Conservation (phyloP, 1,284 basidiomycete species). For the Rhodotorula sp. region DNA sequence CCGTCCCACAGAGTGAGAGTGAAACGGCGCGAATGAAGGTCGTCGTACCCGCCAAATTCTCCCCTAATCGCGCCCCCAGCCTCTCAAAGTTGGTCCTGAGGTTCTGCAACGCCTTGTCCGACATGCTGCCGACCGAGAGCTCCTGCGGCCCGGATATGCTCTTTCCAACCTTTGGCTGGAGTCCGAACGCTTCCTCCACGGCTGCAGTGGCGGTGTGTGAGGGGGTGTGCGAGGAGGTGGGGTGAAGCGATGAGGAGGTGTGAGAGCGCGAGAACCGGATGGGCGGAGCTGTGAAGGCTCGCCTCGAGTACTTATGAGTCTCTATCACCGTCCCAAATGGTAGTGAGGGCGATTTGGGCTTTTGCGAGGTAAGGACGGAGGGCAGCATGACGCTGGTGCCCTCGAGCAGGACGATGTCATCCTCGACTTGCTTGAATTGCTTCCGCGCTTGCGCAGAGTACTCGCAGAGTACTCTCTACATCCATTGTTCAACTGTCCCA, state of each 20-base stretch:
- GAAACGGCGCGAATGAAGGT: too few species aligned
- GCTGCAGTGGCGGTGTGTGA: not conserved
- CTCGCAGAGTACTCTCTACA: too few species aligned
- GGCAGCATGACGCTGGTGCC: too few species aligned
- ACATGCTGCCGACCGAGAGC: slow-evolving; percentile 6
- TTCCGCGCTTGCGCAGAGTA: too few species aligned
- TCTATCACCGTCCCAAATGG: too few species aligned
- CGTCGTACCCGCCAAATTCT: slow-evolving; percentile 37
- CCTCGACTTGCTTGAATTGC: too few species aligned
- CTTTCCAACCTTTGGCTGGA: not conserved
- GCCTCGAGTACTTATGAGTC: too few species aligned
- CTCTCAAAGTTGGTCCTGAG: slow-evolving; percentile 31
- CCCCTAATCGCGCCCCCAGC: slow-evolving; percentile 33
- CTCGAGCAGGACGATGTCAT: too few species aligned
- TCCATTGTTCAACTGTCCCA: too few species aligned
- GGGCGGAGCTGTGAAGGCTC: too few species aligned
- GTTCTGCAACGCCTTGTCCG: slow-evolving; percentile 29
- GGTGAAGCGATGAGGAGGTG: not conserved
- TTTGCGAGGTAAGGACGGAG: too few species aligned
- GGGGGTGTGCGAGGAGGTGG: not conserved
- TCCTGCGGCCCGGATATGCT: not conserved
- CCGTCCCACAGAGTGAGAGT: not conserved
- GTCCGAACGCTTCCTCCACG: slow-evolving; percentile 26
- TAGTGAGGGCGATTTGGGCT: too few species aligned
- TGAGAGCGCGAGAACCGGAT: not conserved